phyloP scores from a whole-genome alignment of 768 basidiomycete genomes.

The Psilocybe cubensis region DNA sequence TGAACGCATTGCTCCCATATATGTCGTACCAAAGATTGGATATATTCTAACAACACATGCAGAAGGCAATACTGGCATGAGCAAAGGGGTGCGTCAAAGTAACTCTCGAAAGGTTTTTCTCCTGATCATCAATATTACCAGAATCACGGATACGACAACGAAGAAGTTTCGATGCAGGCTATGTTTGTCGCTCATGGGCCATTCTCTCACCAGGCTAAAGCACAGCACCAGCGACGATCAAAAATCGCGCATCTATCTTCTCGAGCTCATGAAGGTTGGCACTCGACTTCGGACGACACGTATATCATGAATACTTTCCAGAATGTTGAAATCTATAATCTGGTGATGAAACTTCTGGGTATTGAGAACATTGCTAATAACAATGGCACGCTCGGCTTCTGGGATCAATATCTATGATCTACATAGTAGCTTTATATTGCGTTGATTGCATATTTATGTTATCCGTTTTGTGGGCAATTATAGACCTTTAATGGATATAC shows the following conservation, averaged over 20 bases:
- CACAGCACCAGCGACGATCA: slow-evolving; percentile 42
- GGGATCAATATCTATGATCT: slow-evolving; percentile 74
- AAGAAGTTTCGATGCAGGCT: slow-evolving; percentile 77
- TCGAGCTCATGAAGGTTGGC: slow-evolving; percentile 55
- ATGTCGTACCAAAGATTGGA: slow-evolving; percentile 80
- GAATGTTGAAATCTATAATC: slow-evolving; percentile 86
- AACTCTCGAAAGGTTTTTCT: background rate
- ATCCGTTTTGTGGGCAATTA: background rate
- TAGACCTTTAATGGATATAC: background rate
- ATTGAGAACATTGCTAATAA: slow-evolving; percentile 61
- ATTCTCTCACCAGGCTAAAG: slow-evolving; percentile 72
- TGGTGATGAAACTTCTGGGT: slow-evolving; percentile 76
- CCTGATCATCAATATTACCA: slow-evolving; percentile 31
- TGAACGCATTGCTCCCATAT: slow-evolving; percentile 87
- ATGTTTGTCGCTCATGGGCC: slow-evolving; percentile 94
- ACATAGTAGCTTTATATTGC: background rate
- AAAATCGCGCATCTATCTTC: slow-evolving; percentile 10
- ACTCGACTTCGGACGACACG: slow-evolving; percentile 62
- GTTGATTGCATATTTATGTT: background rate
- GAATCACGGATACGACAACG: slow-evolving; percentile 93
- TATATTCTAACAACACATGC: slow-evolving; percentile 75
- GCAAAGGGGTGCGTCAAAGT: slow-evolving; percentile 68
- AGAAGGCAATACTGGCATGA: slow-evolving; percentile 63
- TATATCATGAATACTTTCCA: slow-evolving; percentile 83
- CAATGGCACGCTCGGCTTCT: slow-evolving; percentile 84